phyloP scores from a whole-genome alignment of 768 basidiomycete genomes.

The Podaxis sp. region DNA sequence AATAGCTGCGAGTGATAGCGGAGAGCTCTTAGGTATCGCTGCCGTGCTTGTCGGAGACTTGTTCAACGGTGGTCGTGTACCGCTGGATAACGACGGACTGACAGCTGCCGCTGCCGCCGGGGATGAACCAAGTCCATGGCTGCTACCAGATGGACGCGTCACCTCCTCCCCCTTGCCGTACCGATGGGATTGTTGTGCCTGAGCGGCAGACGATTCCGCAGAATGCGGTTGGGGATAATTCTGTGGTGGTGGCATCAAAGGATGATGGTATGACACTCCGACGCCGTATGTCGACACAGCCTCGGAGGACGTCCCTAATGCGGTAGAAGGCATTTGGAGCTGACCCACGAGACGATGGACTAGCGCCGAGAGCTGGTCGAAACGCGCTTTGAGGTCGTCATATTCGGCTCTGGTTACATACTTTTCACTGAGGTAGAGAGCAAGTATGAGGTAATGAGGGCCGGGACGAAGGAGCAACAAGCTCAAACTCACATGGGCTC shows the following conservation, averaged over 20 bases:
- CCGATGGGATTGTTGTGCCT: slow-evolving; percentile 20
- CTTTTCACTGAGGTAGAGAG: slow-evolving; percentile 55
- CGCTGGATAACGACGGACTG: slow-evolving; percentile 19
- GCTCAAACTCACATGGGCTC: slow-evolving; percentile 68
- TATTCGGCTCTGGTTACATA: slow-evolving; percentile 77
- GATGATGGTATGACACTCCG: slow-evolving; percentile 29
- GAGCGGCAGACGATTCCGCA: slow-evolving; percentile 22
- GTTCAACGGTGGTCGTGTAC: slow-evolving; percentile 24
- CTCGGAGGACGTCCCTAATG: slow-evolving; percentile 30
- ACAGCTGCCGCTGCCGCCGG: slow-evolving; percentile 23
- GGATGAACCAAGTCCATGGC: slow-evolving; percentile 22
- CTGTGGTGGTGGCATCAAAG: slow-evolving; percentile 34
- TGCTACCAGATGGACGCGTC: slow-evolving; percentile 16
- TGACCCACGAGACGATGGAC: slow-evolving; percentile 45
- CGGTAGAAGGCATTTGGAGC: slow-evolving; percentile 13
- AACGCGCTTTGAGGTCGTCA: slow-evolving; percentile 67
- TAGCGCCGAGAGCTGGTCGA: slow-evolving; percentile 58
- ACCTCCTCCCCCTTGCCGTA: slow-evolving; percentile 27
- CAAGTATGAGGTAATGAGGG: slow-evolving; percentile 19
- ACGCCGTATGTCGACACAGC: slow-evolving; percentile 28
- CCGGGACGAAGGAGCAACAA: slow-evolving; percentile 17
- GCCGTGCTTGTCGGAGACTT: slow-evolving; percentile 17
- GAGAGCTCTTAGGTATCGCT: slow-evolving; percentile 28
- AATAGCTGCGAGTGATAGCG: slow-evolving; percentile 38
- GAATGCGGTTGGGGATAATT: slow-evolving; percentile 23